Evolutionary conservation across 1,139 yeast genomes (phyloP).

Genomic region (Yamadazyma friedrichii): DNA sequence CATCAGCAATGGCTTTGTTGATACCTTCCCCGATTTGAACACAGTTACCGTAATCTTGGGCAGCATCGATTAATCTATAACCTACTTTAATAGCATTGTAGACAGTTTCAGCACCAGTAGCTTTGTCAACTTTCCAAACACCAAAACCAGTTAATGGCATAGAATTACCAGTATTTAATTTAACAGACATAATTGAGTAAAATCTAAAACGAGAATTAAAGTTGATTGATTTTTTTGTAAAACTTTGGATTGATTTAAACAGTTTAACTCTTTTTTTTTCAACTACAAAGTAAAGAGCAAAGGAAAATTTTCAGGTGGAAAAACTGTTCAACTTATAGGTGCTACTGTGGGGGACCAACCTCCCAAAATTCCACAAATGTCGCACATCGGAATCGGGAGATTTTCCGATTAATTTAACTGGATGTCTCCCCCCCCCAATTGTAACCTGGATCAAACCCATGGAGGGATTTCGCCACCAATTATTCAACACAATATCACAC

Average conservation of each 20-base stretch:
- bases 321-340: not conserved
- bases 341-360: constrained; percentile 2
- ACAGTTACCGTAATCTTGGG: constrained; percentile 77
- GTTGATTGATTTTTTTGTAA: constrained; percentile 2
- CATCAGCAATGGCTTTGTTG: constrained; percentile 61
- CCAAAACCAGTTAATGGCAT: constrained; percentile 70
- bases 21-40: constrained; percentile 72
- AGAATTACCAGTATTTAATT: constrained; percentile 56
- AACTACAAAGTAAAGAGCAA: not conserved
- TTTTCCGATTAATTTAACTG: constrained; percentile 2
- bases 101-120: constrained; percentile 56
- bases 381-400: not conserved
- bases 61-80: constrained; percentile 75
- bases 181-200: constrained; percentile 25
- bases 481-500: no score
- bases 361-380: not conserved
- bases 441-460: no score
- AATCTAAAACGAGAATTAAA: no score
- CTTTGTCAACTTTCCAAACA: constrained; percentile 64
- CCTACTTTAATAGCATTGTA: constrained; percentile 70
- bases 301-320: constrained; percentile 4
- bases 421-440: no score
- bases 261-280: not conserved
- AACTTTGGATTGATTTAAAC: not conserved
- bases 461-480: not conserved